A percentile compares a stretch with the other conserved stretches of the same genome.
phyloP scores from a whole-genome alignment of 805 yeast genomes.

The Huiozyma sinensis region DNA sequence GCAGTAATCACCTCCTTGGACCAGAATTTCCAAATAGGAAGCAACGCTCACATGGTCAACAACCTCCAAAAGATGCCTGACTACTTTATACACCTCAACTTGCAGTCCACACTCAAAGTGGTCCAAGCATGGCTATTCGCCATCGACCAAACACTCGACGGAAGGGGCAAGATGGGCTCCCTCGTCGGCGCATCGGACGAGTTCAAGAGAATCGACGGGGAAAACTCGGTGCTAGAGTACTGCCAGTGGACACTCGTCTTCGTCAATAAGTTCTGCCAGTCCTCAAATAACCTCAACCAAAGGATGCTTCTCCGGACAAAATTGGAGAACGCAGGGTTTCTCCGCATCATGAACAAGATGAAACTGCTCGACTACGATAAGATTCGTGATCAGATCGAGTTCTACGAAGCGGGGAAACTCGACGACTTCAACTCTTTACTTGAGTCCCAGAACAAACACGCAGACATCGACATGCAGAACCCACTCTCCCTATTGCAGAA shows the following conservation, averaged over 20 bases:
- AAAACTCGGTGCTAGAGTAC: conserved; percentile 32
- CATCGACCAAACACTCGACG: conserved; percentile 61
- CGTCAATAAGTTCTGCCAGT: conserved; percentile 23
- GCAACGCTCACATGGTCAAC: conserved; percentile 19
- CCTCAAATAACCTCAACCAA: conserved; percentile 22
- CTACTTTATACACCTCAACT: conserved; percentile 10
- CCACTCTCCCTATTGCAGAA: conserved; percentile 62
- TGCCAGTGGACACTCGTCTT: conserved; percentile 24
- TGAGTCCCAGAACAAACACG: conserved; percentile 12
- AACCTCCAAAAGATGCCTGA: conserved; percentile 12
- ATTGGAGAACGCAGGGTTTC: conserved; percentile 24
- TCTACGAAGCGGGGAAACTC: conserved; percentile 39
- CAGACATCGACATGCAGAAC: conserved; percentile 35
- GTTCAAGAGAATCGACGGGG: conserved; percentile 36
- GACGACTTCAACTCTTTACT: conserved; percentile 26
- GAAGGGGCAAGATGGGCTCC: conserved; percentile 84
- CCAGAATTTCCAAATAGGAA: conserved; percentile 25
- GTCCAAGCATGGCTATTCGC: conserved; percentile 63
- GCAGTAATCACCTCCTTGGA: conserved; percentile 23
- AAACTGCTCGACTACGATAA: conserved; percentile 48
- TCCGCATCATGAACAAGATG: conserved; percentile 34
- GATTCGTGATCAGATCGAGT: conserved; percentile 55
- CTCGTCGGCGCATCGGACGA: conserved; percentile 89
- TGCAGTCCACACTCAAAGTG: conserved; percentile 23
- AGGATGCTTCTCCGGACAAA: conserved; percentile 25